Evolutionary conservation across 768 basidiomycete genomes (phyloP).

Genomic region (Serendipita indica): DNA sequence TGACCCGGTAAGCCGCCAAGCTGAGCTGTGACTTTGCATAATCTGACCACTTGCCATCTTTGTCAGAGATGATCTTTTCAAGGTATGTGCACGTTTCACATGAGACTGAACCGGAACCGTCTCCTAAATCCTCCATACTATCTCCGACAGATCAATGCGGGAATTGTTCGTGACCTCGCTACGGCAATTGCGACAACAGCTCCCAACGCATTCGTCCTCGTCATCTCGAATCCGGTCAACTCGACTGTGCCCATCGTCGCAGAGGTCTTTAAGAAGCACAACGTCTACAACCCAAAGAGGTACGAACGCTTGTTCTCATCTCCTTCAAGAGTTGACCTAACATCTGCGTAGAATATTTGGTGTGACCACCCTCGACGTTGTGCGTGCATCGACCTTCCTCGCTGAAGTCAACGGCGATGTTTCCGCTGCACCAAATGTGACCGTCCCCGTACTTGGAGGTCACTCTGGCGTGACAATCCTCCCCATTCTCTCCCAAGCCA

Average conservation of each 20-base stretch:
- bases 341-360: conserved; percentile 67
- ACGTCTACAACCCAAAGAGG: conserved; percentile 86
- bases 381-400: conserved; percentile 94
- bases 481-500: conserved; percentile 82
- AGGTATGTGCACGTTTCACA: conserved; percentile 33
- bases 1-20: conserved; percentile 34
- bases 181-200: conserved; percentile 68
- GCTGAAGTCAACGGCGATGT: conserved; percentile 56
- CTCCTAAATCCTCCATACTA: neutral
- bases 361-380: conserved; percentile 94
- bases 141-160: conserved; percentile 74
- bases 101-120: neutral
- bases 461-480: conserved; percentile 92
- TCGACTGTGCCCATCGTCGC: conserved; percentile 95
- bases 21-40: neutral
- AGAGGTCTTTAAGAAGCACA: conserved; percentile 87
- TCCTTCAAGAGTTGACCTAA: neutral
- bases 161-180: conserved; percentile 88
- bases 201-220: conserved; percentile 85
- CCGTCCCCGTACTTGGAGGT: conserved; percentile 86
- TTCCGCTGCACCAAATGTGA: conserved; percentile 42
- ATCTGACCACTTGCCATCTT: neutral
- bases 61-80: conserved; percentile 84
- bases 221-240: conserved; percentile 99
- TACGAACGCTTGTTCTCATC: conserved; percentile 23